These are phyloP conservation scores for Backusella sp. DNA, from an alignment of 192 early-diverging fungal species.

Conservation along the genomic window DNA sequence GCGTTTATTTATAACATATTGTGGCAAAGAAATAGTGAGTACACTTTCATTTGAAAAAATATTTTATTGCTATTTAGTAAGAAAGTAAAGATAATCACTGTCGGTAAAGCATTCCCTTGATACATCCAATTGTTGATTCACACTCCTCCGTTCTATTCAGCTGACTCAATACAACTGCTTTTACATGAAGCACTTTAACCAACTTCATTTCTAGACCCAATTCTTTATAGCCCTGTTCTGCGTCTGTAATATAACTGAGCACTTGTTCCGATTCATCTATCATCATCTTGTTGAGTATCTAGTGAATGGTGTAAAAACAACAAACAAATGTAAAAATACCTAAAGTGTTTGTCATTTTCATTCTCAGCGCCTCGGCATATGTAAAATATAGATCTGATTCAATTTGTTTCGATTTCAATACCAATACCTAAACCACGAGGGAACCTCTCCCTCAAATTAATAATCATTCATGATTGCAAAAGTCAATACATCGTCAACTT, in stretches of 20 bases:
- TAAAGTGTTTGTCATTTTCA: neutral
- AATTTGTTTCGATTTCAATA: neutral
- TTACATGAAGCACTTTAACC: neutral
- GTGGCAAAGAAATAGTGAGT: no score
- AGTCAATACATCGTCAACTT: no score
- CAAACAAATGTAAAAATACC: neutral
- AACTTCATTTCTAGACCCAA: neutral
- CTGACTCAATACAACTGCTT: neutral
- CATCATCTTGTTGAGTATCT: neutral
- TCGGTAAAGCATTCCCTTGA: neutral
- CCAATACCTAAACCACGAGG: neutral
- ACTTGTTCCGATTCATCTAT: neutral
- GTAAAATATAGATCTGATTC: conserved; percentile 3
- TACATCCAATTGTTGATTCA: neutral
- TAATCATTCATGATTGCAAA: neutral
- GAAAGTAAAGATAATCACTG: neutral
- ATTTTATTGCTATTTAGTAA: no score
- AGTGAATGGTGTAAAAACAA: neutral
- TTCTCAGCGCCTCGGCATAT: conserved; percentile 4
- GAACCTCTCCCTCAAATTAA: neutral
- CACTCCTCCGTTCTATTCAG: neutral
- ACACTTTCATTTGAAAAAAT: no score
- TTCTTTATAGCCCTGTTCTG: neutral
- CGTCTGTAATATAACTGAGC: neutral
- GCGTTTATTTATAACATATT: no score